Conservation (phyloP, 805 yeast genomes). For the Wickerhamiella domercqiae region DNA sequence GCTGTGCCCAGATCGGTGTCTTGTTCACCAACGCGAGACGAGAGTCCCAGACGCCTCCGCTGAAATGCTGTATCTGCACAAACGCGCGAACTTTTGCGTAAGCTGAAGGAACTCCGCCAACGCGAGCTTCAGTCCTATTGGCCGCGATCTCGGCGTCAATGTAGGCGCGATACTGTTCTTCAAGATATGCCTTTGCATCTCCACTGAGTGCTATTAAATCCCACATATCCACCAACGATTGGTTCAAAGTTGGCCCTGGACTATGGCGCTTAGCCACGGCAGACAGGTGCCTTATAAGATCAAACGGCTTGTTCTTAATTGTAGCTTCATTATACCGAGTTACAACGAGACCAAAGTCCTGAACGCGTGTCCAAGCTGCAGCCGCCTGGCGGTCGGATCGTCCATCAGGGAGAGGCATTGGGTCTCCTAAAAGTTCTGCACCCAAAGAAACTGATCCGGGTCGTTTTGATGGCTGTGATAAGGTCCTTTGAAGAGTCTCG, state of each 20-base stretch:
- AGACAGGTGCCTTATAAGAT: conserved; percentile 44
- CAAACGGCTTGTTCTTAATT: conserved; percentile 37
- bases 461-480: neutral
- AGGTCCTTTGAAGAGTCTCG: neutral
- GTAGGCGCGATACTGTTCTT: conserved; percentile 61
- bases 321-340: conserved; percentile 58
- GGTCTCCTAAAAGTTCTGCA: conserved; percentile 6
- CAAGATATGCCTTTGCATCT: conserved; percentile 26
- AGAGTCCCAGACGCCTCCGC: conserved; percentile 34
- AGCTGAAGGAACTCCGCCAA: conserved; percentile 58
- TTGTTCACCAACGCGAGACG: conserved; percentile 59
- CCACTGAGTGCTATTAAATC: neutral
- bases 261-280: conserved; percentile 36
- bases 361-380: conserved; percentile 18
- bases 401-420: neutral
- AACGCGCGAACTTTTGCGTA: conserved; percentile 57
- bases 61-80: conserved; percentile 32
- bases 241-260: conserved; percentile 46
- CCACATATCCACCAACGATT: conserved; percentile 38
- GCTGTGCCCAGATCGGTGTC: conserved; percentile 84
- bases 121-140: conserved; percentile 32
- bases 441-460: conserved; percentile 1
- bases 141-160: conserved; percentile 48
- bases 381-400: neutral
- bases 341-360: conserved; percentile 51